Evolutionary conservation across 108 stramenopile genomes (phyloP), one percentile per base, ranked within the genome.

Genomic region (Chaetoceros tenuissimus): DNA sequence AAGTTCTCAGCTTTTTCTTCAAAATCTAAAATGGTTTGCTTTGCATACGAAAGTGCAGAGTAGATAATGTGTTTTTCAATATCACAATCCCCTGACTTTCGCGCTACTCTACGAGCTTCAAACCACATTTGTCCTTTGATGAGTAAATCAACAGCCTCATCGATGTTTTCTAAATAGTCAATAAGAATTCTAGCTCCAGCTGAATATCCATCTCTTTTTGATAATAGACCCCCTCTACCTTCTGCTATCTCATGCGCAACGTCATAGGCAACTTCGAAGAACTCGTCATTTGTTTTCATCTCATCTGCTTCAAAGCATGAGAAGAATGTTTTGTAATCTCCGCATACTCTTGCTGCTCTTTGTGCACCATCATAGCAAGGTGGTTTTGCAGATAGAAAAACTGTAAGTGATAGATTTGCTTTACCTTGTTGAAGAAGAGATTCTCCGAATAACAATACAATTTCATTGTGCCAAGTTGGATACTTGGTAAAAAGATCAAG

Each of bases 241-340:
- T 54, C 56, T 3, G 75, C 80, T 46, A 81, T 59, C 22, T 70
- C 73, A 45, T 60, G 57, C 3, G 72, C 70, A 1, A 74, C 24
- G 24, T 72, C 68, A 19, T 60, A 24, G 3, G 46, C 59, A 2
- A 27, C 28, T 5, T 5, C 5, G 13, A 40, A 10, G 34, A 40
- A 40, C 8, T 40, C 34, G 34, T 40, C 34, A n/a, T n/a, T n/a
- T 10, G 34, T 10, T 40, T 40, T 5, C 34, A 13, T 13, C 8
- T 40, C 59, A 24, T 60, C 67, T 19, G 59, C 21, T 20, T 68
- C 53, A 46, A 53, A 46, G 24, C 61, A 55, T 7, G 80, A 64
- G 46, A 94, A 87, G 59, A 72, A 87, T 13, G 69, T 60, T 59
- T 63, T 77, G 88, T 88, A 94, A 54, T 94, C 85, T 7, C 66